Conservation (phyloP, 805 yeast species). For the Metschnikowia chrysomelidarum region DNA sequence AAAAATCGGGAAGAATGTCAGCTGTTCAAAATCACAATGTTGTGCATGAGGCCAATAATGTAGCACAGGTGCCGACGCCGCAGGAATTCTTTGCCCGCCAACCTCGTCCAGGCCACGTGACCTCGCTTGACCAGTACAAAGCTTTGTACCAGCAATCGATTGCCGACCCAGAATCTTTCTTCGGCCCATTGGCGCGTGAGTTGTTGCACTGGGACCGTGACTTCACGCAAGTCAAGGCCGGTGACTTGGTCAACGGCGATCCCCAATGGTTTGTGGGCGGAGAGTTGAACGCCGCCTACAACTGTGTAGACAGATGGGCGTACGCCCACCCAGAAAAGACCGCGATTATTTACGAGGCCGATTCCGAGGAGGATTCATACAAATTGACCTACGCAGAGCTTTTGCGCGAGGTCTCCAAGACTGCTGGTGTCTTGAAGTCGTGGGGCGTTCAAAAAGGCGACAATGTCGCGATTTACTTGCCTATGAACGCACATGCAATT, state of each 20-base stretch:
- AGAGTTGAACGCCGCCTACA: constrained; percentile 74
- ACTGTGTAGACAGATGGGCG: constrained; percentile 83
- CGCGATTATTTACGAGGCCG: constrained; percentile 80
- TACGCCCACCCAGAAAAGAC: constrained; percentile 64
- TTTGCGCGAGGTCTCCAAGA: constrained; percentile 64
- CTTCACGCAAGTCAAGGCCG: constrained; percentile 45
- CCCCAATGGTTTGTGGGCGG: constrained; percentile 80
- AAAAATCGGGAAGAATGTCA: constrained; percentile 30
- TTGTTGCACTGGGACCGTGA: constrained; percentile 52
- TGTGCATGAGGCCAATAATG: constrained; percentile 62
- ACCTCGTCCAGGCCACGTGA: constrained; percentile 60
- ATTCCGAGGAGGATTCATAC: constrained; percentile 64
- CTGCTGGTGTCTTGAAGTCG: constrained; percentile 63
- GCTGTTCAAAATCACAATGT: constrained; percentile 37
- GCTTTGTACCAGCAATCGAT: constrained; percentile 54
- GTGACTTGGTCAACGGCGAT: constrained; percentile 46
- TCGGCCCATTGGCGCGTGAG: constrained; percentile 51
- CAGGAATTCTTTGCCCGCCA: constrained; percentile 53
- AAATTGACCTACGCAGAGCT: constrained; percentile 69
- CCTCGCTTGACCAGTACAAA: constrained; percentile 65
- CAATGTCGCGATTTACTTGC: constrained; percentile 81
- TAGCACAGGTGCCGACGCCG: constrained; percentile 51
- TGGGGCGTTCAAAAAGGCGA: constrained; percentile 79
- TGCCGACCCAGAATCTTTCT: constrained; percentile 52
- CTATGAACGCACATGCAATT: constrained; percentile 82